These are phyloP conservation scores for Podaxis mareebaensis DNA, from an alignment of 768 basidiomycete species.

Conservation along the genomic window DNA sequence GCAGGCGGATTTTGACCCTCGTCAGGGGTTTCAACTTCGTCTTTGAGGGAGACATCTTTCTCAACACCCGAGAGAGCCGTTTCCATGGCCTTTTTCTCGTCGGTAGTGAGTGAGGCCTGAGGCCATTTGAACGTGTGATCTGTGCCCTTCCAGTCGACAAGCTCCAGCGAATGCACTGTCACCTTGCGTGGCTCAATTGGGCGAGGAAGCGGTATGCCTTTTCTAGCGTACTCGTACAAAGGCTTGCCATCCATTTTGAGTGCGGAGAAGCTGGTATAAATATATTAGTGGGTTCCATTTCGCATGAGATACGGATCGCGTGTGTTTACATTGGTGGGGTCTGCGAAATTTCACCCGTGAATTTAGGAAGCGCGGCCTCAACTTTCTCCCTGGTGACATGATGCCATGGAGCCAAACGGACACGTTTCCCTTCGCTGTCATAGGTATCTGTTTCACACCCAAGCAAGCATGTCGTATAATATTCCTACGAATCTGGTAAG, in stretches of 20 bases:
- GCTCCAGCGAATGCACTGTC: slow-evolving; percentile 77
- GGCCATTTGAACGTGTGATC: slow-evolving; percentile 84
- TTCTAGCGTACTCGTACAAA: slow-evolving; percentile 92
- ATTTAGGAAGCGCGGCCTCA: slow-evolving; percentile 65
- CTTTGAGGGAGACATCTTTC: slow-evolving; percentile 36
- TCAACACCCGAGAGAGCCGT: slow-evolving; percentile 58
- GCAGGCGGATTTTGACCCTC: slow-evolving; percentile 57
- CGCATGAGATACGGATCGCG: slow-evolving; percentile 11
- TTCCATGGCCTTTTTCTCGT: slow-evolving; percentile 71
- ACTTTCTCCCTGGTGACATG: slow-evolving; percentile 82
- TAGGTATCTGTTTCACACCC: slow-evolving; percentile 96
- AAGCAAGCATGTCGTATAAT: slow-evolving; percentile 84
- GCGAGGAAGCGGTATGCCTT: slow-evolving; percentile 87
- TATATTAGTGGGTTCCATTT: slow-evolving; percentile 10
- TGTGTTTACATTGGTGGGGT: slow-evolving; percentile 83
- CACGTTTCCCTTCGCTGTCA: slow-evolving; percentile 84
- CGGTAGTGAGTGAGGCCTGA: slow-evolving; percentile 60
- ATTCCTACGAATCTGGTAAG: slow-evolving; percentile 60
- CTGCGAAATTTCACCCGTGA: slow-evolving; percentile 88
- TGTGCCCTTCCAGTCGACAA: slow-evolving; percentile 75
- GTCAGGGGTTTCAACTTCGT: slow-evolving; percentile 34
- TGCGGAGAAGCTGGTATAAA: slow-evolving; percentile 79
- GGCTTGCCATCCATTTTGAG: slow-evolving; percentile 98
- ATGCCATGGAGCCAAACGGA: slow-evolving; percentile 75
- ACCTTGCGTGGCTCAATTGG: slow-evolving; percentile 89